Percentiles rank a stretch among this genome's conserved stretches.
phyloP scores from a whole-genome alignment of 75 land plant genomes.

The Larix kaempferi region DNA sequence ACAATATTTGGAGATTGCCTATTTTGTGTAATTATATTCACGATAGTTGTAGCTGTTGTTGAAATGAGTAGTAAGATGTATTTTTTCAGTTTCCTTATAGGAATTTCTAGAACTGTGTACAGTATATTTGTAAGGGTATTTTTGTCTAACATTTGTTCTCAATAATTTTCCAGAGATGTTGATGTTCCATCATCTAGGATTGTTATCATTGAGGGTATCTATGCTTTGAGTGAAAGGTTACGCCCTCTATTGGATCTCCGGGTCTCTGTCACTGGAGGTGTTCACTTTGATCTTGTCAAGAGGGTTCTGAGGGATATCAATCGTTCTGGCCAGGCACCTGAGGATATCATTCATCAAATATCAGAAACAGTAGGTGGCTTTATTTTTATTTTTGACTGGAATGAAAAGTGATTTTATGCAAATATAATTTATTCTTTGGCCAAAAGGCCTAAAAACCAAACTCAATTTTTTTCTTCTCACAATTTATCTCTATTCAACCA shows the following conservation, averaged over 20 bases:
- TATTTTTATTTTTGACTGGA: neutral
- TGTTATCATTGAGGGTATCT: slow-evolving; percentile 40
- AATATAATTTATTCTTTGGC: neutral
- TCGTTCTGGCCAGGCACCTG: slow-evolving; percentile 41
- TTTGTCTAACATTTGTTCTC: too few relatives aligned
- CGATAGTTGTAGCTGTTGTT: too few relatives aligned
- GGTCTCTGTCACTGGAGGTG: slow-evolving; percentile 44
- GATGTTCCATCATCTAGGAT: slow-evolving; percentile 30
- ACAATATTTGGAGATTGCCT: too few relatives aligned
- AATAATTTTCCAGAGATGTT: slow-evolving; percentile 8
- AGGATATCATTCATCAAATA: slow-evolving; percentile 39
- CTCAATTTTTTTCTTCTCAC: neutral
- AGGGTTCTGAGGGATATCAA: slow-evolving; percentile 40
- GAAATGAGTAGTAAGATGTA: too few relatives aligned
- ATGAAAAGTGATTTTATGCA: neutral
- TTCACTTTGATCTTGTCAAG: slow-evolving; percentile 47
- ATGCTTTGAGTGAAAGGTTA: slow-evolving; percentile 36
- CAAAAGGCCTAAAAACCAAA: neutral
- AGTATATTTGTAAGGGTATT: too few relatives aligned
- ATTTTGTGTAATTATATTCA: too few relatives aligned
- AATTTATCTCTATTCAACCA: neutral
- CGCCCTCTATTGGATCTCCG: slow-evolving; percentile 35
- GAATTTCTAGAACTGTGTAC: too few relatives aligned
- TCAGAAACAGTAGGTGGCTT: slow-evolving; percentile 32
- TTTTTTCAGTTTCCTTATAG: too few relatives aligned